phyloP scores from a whole-genome alignment of 345 rosid genomes.

The Passiflora organensis region DNA sequence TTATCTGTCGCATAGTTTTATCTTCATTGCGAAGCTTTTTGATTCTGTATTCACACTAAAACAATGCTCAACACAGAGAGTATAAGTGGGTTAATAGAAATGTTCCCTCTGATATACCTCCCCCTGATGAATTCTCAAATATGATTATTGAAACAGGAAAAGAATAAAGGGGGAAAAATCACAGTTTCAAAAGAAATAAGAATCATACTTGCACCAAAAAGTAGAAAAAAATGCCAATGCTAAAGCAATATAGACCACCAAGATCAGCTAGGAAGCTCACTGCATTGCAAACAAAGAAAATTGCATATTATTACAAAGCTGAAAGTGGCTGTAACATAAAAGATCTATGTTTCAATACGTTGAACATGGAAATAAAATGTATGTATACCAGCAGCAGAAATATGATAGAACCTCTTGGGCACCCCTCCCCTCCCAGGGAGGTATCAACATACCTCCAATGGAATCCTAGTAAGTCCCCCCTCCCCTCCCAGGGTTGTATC shows the following conservation, averaged over 20 bases:
- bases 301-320: background rate
- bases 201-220: constrained; percentile 72
- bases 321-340: background rate
- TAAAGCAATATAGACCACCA: constrained; percentile 95
- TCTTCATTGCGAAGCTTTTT: constrained; percentile 85
- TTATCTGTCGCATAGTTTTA: constrained; percentile 50
- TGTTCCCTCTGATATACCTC: background rate
- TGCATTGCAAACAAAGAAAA: constrained; percentile 35
- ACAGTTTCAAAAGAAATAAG: constrained; percentile 3
- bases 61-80: background rate
- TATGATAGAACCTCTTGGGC: no score
- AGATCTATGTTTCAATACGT: background rate
- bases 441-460: no score
- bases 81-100: constrained; percentile 9
- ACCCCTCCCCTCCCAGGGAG: no score
- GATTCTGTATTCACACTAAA: constrained; percentile 74
- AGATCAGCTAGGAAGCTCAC: constrained; percentile 98
- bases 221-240: constrained; percentile 87
- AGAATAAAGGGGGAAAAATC: background rate
- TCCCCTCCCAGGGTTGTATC: no score
- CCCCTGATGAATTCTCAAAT: background rate
- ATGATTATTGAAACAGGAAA: background rate
- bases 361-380: background rate
- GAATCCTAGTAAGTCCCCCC: no score
- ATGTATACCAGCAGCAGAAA: no score